Conservation (phyloP, 257 asterid species). For the Solanum boliviense region DNA sequence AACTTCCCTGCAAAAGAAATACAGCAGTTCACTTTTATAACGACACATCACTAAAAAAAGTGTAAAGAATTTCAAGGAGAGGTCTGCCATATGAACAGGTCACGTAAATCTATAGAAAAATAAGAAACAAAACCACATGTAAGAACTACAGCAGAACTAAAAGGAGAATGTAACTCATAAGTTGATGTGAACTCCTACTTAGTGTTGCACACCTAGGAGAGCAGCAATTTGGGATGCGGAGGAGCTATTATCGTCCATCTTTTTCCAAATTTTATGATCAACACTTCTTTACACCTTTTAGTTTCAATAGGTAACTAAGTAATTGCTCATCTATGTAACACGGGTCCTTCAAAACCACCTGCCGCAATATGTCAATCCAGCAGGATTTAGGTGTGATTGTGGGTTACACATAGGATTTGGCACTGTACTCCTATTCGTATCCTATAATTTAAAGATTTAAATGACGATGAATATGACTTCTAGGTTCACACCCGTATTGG, state of each 20-base stretch:
- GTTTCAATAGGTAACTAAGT: background rate
- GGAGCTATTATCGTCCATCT: background rate
- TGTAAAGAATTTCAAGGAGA: background rate
- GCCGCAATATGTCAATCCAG: background rate
- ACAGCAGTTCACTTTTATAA: conserved; percentile 2
- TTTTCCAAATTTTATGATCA: background rate
- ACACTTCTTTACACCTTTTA: background rate
- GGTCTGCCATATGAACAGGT: background rate
- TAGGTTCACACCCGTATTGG: background rate
- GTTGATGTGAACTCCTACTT: background rate
- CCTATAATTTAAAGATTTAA: background rate
- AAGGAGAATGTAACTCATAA: background rate
- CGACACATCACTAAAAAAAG: background rate
- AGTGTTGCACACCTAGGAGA: background rate
- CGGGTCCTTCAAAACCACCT: background rate
- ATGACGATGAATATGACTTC: background rate
- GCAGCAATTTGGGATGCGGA: background rate
- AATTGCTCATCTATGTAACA: background rate
- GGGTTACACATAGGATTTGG: background rate
- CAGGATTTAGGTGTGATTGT: background rate
- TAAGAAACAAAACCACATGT: background rate
- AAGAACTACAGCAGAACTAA: background rate
- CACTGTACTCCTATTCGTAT: background rate
- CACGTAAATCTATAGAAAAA: background rate
- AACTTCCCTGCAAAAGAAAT: conserved; percentile 50